phyloP scores from a whole-genome alignment of 352 stramenopile species.

The Peronospora belbahrii region DNA sequence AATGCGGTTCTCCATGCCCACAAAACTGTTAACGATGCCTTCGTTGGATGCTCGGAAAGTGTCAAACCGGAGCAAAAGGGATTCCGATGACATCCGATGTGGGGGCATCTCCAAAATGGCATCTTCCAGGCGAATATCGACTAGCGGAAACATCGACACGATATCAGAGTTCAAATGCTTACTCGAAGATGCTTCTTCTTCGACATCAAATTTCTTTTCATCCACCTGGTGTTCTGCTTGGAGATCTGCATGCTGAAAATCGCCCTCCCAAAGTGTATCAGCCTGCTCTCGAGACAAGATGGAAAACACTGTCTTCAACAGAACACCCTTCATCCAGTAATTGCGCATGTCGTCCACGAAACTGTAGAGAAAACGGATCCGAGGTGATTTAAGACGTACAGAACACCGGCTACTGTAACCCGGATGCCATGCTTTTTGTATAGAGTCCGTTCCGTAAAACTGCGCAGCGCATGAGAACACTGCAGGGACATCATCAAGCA shows the following conservation, averaged over 20 bases:
- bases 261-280: conserved; percentile 63
- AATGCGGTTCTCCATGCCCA: conserved; percentile 63
- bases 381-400: conserved; percentile 64
- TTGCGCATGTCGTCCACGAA: conserved; percentile 73
- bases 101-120: conserved; percentile 69
- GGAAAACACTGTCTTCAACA: conserved; percentile 50
- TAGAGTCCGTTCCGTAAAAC: conserved; percentile 65
- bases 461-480: conserved; percentile 75
- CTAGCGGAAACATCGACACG: conserved; percentile 74
- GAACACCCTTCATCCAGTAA: conserved; percentile 61
- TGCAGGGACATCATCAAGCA: conserved; percentile 46
- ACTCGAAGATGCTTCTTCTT: conserved; percentile 3
- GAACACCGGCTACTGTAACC: conserved; percentile 71
- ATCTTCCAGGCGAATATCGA: conserved; percentile 65
- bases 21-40: conserved; percentile 47
- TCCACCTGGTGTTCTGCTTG: conserved; percentile 10
- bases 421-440: conserved; percentile 77
- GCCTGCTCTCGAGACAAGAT: conserved; percentile 56
- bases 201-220: conserved; percentile 6
- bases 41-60: conserved; percentile 61
- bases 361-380: conserved; percentile 75
- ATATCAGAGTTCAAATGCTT: conserved; percentile 54
- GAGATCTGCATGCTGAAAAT: conserved; percentile 51
- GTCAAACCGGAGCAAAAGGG: conserved; percentile 64
- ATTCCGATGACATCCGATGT: conserved; percentile 70